phyloP scores from a whole-genome alignment of 2,329 filamentous ascomycete genomes.

The Didymosphaeria variabile region DNA sequence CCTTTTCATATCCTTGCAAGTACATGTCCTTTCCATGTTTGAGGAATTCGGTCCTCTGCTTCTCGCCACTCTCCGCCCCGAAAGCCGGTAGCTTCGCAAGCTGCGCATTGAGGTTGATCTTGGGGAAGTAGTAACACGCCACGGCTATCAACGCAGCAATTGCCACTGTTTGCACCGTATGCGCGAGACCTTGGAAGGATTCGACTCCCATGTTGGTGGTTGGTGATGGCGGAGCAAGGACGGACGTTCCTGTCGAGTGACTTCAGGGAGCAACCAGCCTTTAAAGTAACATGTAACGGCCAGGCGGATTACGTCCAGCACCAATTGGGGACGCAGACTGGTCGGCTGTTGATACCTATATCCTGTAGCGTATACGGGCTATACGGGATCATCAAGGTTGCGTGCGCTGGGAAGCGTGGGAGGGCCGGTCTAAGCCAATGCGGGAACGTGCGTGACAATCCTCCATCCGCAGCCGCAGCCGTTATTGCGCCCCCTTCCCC shows the following conservation, averaged over 20 bases:
- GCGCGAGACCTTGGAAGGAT: background rate
- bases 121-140: constrained; percentile 31
- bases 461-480: background rate
- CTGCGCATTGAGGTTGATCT: constrained; percentile 30
- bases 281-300: background rate
- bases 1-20: constrained; percentile 39
- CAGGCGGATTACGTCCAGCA: background rate
- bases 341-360: background rate
- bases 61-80: constrained; percentile 24
- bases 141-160: constrained; percentile 35
- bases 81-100: constrained; percentile 38
- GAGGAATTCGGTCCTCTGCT: constrained; percentile 34
- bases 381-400: background rate
- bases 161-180: constrained; percentile 12
- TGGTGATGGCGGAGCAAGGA: background rate
- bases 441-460: background rate
- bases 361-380: background rate
- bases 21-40: constrained; percentile 37
- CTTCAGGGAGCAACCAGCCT: background rate
- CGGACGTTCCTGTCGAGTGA: no score
- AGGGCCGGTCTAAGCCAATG: background rate
- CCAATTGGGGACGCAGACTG: background rate
- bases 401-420: background rate
- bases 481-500: background rate
- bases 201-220: constrained; percentile 11